Conservation (phyloP, 2,329 filamentous ascomycete genomes). For the Septoria petroselini region DNA sequence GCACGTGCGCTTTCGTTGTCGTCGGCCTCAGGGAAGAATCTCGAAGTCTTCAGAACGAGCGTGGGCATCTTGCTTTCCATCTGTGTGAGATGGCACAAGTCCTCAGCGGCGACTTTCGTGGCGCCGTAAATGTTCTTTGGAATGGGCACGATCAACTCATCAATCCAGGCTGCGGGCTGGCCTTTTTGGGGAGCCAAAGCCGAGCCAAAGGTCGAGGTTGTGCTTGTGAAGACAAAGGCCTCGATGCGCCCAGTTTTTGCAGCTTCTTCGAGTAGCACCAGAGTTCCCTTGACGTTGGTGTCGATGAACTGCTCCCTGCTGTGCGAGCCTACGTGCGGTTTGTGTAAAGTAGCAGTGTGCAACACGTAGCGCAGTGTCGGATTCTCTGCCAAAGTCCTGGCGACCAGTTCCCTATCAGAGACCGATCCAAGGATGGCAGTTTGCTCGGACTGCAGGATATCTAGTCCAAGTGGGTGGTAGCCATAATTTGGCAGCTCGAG, state of each 20-base stretch:
- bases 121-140: slow-evolving; percentile 39
- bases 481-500: slow-evolving; percentile 16
- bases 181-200: slow-evolving; percentile 22
- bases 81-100: slow-evolving; percentile 47
- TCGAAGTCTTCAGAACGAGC: slow-evolving; percentile 47
- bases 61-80: slow-evolving; percentile 42
- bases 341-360: slow-evolving; percentile 26
- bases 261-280: slow-evolving; percentile 25
- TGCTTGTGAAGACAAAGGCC: slow-evolving; percentile 25
- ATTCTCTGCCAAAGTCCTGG: slow-evolving; percentile 7
- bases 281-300: slow-evolving; percentile 24
- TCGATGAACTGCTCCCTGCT: slow-evolving; percentile 24
- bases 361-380: slow-evolving; percentile 19
- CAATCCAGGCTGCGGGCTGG: slow-evolving; percentile 27
- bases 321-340: slow-evolving; percentile 25
- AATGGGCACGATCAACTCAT: slow-evolving; percentile 22
- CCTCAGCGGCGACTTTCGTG: slow-evolving; percentile 51
- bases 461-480: slow-evolving; percentile 20
- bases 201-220: slow-evolving; percentile 25
- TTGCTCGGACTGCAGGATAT: slow-evolving; percentile 19
- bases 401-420: slow-evolving; percentile 15
- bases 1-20: slow-evolving; percentile 18
- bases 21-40: slow-evolving; percentile 41
- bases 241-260: slow-evolving; percentile 13
- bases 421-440: slow-evolving; percentile 16